Evolutionary conservation across 495 filamentous ascomycete species (phyloP).

Genomic region (Pseudevernia furfuracea): DNA sequence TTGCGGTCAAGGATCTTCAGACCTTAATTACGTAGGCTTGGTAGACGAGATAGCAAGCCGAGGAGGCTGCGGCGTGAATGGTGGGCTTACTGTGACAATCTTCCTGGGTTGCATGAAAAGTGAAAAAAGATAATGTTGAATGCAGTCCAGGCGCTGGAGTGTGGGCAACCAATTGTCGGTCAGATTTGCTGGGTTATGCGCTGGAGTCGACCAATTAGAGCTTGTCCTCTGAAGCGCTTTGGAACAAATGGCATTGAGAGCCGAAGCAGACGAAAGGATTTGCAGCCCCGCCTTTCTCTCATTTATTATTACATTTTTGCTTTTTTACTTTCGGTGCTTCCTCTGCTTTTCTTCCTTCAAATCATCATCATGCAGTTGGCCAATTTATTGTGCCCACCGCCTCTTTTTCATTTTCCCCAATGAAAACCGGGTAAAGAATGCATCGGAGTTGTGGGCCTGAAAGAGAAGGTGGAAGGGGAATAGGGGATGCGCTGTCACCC

Average conservation of each 20-base stretch:
- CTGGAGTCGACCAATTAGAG: slow-evolving; percentile 10
- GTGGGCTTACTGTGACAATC: slow-evolving; percentile 16
- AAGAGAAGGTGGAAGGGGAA: slow-evolving; percentile 15
- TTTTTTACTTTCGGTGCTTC: not conserved
- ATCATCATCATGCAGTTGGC: slow-evolving; percentile 13
- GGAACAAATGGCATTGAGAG: not conserved
- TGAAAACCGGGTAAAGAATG: not conserved
- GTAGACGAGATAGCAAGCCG: slow-evolving; percentile 9
- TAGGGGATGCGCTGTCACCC: slow-evolving; percentile 14
- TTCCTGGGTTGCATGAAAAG: slow-evolving; percentile 10
- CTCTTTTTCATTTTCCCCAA: not conserved
- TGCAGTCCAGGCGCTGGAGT: not conserved
- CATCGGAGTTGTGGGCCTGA: slow-evolving; percentile 14
- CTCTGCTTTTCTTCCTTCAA: not conserved
- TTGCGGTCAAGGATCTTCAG: slow-evolving; percentile 11
- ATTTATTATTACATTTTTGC: not conserved
- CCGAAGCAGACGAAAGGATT: not conserved
- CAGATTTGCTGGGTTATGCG: slow-evolving; percentile 14
- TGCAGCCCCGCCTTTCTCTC: slow-evolving; percentile 15
- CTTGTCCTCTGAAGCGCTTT: slow-evolving; percentile 11
- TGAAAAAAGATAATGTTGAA: not conserved
- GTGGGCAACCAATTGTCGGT: not conserved
- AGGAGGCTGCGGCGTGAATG: slow-evolving; percentile 9
- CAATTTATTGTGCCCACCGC: slow-evolving; percentile 4
- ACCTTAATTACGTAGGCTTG: slow-evolving; percentile 5